phyloP scores from a whole-genome alignment of 2,329 filamentous ascomycete species.

The Aurifilum marmelostoma region DNA sequence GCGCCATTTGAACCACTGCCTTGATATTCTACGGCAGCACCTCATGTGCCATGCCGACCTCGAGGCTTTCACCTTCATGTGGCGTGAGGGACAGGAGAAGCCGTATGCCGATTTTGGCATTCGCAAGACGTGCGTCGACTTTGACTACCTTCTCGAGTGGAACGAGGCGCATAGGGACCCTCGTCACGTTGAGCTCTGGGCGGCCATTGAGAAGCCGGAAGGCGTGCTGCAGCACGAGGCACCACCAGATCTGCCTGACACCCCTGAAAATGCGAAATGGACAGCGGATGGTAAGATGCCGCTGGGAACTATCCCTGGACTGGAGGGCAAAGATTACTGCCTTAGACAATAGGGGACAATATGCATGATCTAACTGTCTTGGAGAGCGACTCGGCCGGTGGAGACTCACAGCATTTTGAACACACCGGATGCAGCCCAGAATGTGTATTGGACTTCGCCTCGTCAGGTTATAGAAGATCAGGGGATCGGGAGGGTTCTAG shows the following conservation, averaged over 20 bases:
- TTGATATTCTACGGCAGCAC: conserved; percentile 19
- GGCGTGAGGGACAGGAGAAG: conserved; percentile 17
- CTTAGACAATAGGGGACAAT: background rate
- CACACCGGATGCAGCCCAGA: background rate
- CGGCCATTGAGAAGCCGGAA: background rate
- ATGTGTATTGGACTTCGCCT: too few relatives aligned
- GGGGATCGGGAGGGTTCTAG: too few relatives aligned
- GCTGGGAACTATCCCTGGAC: background rate
- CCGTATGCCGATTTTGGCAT: conserved; percentile 23
- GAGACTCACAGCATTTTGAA: background rate
- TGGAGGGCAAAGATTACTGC: conserved; percentile 13
- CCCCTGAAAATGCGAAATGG: background rate
- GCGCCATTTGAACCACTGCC: conserved; percentile 20
- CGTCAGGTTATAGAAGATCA: too few relatives aligned
- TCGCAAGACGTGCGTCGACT: conserved; percentile 19
- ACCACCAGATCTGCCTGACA: background rate
- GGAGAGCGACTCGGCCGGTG: background rate
- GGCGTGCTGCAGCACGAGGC: conserved; percentile 3
- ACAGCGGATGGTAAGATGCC: background rate
- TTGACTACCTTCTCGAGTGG: conserved; percentile 16
- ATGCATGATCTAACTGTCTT: background rate
- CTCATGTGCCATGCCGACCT: conserved; percentile 19
- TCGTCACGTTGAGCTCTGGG: conserved; percentile 7
- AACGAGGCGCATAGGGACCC: conserved; percentile 8
- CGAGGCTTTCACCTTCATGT: conserved; percentile 16